phyloP scores from a whole-genome alignment of 441 rosid species.

The Theobroma grandiflorum region DNA sequence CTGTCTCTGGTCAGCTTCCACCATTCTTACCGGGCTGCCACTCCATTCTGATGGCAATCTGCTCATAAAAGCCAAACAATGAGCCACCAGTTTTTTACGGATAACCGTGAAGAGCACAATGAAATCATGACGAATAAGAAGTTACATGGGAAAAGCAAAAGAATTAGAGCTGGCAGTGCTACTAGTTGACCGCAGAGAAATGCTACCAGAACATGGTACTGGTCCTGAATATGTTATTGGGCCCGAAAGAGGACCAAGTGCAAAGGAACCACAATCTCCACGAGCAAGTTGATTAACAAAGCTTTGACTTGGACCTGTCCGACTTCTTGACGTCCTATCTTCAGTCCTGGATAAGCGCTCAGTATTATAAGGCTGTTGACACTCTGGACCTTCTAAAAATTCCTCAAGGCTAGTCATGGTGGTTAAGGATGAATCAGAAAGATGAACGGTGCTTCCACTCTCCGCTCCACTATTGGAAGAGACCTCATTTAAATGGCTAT shows the following conservation, averaged over 20 bases:
- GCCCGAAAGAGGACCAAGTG: conserved; percentile 22
- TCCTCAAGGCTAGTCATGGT: conserved; percentile 18
- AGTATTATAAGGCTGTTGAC: background rate
- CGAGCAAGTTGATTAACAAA: background rate
- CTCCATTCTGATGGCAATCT: conserved; percentile 51
- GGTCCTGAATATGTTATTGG: no score
- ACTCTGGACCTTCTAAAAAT: background rate
- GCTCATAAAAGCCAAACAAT: conserved; percentile 15
- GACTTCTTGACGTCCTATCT: conserved; percentile 16
- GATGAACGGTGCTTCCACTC: conserved; percentile 16
- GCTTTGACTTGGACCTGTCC: conserved; percentile 6
- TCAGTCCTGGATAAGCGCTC: conserved; percentile 5
- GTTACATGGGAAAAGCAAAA: conserved; percentile 48
- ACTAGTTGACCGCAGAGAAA: conserved; percentile 42
- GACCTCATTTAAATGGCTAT: conserved; percentile 18
- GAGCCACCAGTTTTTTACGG: background rate
- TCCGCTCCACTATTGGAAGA: conserved; percentile 19
- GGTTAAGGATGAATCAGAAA: conserved; percentile 15
- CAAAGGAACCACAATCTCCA: conserved; percentile 5
- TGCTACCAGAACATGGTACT: conserved; percentile 26
- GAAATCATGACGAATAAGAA: background rate
- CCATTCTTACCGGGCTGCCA: conserved; percentile 51
- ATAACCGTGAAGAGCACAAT: background rate
- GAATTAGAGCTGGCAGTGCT: conserved; percentile 42
- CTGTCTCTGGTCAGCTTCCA: conserved; percentile 24